Evolutionary conservation across 805 yeast species (phyloP).

Genomic region (Lachancea waltii): DNA sequence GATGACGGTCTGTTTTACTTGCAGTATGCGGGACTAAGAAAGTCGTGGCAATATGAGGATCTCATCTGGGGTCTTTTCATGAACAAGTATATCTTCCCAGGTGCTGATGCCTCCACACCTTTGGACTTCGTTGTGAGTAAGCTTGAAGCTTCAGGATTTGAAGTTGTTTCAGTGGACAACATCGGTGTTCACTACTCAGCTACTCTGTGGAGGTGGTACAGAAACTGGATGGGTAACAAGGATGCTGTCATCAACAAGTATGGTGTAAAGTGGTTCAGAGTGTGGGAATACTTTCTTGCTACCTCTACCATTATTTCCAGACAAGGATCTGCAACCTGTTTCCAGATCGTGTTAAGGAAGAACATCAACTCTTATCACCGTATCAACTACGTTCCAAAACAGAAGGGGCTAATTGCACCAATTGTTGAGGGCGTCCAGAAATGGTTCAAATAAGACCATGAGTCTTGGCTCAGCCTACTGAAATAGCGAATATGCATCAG

Average conservation of each 20-base stretch:
- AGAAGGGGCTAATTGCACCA: slow-evolving; percentile 64
- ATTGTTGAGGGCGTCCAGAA: slow-evolving; percentile 42
- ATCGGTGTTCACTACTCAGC: slow-evolving; percentile 91
- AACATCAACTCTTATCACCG: slow-evolving; percentile 80
- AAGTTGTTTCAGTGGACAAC: slow-evolving; percentile 74
- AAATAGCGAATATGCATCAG: slow-evolving; percentile 1
- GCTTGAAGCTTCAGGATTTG: slow-evolving; percentile 81
- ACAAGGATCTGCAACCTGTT: slow-evolving; percentile 91
- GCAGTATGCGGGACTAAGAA: slow-evolving; percentile 87
- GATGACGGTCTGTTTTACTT: slow-evolving; percentile 85
- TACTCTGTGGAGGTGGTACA: slow-evolving; percentile 89
- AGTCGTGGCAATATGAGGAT: slow-evolving; percentile 92
- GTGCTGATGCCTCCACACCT: slow-evolving; percentile 95
- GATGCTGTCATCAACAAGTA: slow-evolving; percentile 71
- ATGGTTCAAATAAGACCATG: slow-evolving; percentile 45
- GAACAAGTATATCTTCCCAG: slow-evolving; percentile 96
- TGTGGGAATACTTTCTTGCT: slow-evolving; percentile 89
- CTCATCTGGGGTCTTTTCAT: slow-evolving; percentile 90
- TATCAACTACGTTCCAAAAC: slow-evolving; percentile 70
- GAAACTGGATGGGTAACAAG: slow-evolving; percentile 85
- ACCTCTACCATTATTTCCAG: slow-evolving; percentile 77
- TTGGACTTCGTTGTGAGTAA: slow-evolving; percentile 71
- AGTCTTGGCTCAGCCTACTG: background rate
- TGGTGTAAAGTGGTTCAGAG: slow-evolving; percentile 85
- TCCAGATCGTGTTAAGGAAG: slow-evolving; percentile 85